phyloP scores from a whole-genome alignment of 2,329 filamentous ascomycete genomes.

The Ophiostoma populinum region DNA sequence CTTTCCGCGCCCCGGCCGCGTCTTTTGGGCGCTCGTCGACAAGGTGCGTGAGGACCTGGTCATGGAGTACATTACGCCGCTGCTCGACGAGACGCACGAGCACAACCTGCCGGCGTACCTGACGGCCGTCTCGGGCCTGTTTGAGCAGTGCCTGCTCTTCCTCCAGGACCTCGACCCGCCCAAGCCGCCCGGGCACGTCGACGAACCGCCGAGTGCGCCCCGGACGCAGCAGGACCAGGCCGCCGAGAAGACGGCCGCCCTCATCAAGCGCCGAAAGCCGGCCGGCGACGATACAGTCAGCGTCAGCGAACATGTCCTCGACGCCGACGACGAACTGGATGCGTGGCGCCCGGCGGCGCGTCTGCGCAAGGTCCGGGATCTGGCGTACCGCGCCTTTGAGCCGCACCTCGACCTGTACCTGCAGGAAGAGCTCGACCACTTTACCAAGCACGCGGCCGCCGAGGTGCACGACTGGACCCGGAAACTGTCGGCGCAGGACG shows the following conservation, averaged over 20 bases:
- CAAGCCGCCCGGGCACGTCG: constrained; percentile 24
- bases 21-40: constrained; percentile 64
- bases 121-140: constrained; percentile 71
- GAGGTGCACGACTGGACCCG: constrained; percentile 81
- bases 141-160: constrained; percentile 71
- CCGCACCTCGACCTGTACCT: constrained; percentile 89
- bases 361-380: constrained; percentile 38
- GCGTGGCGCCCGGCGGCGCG: constrained; percentile 8
- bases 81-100: constrained; percentile 78
- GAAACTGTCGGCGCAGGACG: constrained; percentile 79
- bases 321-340: constrained; percentile 3
- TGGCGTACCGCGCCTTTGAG: constrained; percentile 63
- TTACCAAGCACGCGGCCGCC: constrained; percentile 56
- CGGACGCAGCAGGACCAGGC: neutral
- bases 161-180: constrained; percentile 53
- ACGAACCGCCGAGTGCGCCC: neutral
- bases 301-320: neutral
- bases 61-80: constrained; percentile 65
- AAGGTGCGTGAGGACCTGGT: constrained; percentile 73
- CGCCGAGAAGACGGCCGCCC: neutral
- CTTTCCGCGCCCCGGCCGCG: constrained; percentile 53
- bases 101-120: constrained; percentile 61
- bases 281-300: neutral
- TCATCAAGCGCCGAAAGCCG: constrained; percentile 2
- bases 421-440: constrained; percentile 76